These are phyloP conservation scores for Saccharomycopsis vini DNA, from an alignment of 805 yeast species.

Conservation along the genomic window DNA sequence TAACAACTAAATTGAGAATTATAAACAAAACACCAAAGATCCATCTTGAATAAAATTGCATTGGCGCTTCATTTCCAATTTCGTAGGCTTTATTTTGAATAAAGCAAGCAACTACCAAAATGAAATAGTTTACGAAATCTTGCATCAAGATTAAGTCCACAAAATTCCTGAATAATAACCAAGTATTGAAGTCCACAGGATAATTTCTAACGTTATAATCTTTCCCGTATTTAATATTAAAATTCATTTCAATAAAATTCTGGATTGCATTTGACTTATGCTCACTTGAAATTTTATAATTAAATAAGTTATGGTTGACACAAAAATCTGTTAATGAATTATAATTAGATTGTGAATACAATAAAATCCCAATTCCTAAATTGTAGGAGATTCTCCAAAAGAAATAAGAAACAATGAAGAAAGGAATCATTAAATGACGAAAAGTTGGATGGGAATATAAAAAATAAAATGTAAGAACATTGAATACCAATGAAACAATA, in stretches of 20 bases:
- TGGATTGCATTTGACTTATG: conserved; percentile 28
- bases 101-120: conserved; percentile 44
- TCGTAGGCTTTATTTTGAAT: conserved; percentile 22
- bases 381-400: conserved; percentile 75
- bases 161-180: conserved; percentile 70
- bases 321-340: conserved; percentile 47
- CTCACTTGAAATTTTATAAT: conserved; percentile 26
- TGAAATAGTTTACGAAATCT: conserved; percentile 68
- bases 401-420: conserved; percentile 48
- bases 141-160: conserved; percentile 80
- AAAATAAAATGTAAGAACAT: conserved; percentile 27
- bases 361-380: conserved; percentile 66
- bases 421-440: conserved; percentile 22
- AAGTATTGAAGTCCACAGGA: conserved; percentile 74
- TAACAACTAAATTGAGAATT: conserved; percentile 74
- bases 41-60: conserved; percentile 43
- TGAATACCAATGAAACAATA: conserved; percentile 33
- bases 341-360: conserved; percentile 57
- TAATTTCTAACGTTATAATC: conserved; percentile 29
- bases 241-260: conserved; percentile 35
- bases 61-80: conserved; percentile 33
- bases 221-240: conserved; percentile 36
- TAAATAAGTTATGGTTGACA: conserved; percentile 36
- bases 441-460: conserved; percentile 20
- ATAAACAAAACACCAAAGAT: conserved; percentile 52